These are phyloP conservation scores for Pyrrhoderma noxium DNA, from an alignment of 1,284 basidiomycete species.

Conservation along the genomic window DNA sequence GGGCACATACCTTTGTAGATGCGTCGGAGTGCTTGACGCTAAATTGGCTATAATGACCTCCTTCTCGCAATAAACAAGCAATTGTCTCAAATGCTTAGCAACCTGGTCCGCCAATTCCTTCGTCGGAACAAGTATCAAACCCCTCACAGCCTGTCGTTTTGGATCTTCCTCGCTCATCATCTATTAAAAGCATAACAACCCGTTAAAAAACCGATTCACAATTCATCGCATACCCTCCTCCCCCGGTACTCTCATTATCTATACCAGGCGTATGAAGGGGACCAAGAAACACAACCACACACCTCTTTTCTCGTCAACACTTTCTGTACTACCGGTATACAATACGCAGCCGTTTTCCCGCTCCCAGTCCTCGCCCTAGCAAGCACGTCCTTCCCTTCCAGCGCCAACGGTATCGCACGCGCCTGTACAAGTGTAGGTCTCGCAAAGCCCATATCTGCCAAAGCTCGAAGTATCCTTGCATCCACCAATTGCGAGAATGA, in stretches of 20 bases:
- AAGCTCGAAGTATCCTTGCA: conserved; percentile 65
- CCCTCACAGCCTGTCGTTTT: conserved; percentile 58
- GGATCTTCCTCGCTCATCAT: conserved; percentile 34
- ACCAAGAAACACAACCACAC: conserved; percentile 35
- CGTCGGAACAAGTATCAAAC: conserved; percentile 89
- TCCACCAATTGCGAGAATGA: conserved; percentile 71
- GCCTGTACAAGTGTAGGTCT: conserved; percentile 76
- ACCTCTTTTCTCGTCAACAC: conserved; percentile 77
- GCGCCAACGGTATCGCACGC: conserved; percentile 78
- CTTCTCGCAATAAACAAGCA: conserved; percentile 73
- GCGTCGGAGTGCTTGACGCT: conserved; percentile 65
- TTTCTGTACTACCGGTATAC: conserved; percentile 86
- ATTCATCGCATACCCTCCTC: no score
- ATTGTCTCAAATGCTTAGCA: conserved; percentile 55
- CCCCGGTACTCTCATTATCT: no score
- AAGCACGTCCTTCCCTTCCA: conserved; percentile 89
- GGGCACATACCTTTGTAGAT: conserved; percentile 69
- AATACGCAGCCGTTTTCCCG: conserved; percentile 97
- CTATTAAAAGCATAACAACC: no score
- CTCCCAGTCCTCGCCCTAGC: conserved; percentile 92
- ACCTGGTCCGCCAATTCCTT: conserved; percentile 93
- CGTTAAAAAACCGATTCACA: no score
- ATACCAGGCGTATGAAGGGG: no score
- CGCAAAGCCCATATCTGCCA: conserved; percentile 79
- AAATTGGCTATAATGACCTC: conserved; percentile 74